Conservation (phyloP, 2,329 filamentous ascomycete species). For the Basipetospora chlamydospora region DNA sequence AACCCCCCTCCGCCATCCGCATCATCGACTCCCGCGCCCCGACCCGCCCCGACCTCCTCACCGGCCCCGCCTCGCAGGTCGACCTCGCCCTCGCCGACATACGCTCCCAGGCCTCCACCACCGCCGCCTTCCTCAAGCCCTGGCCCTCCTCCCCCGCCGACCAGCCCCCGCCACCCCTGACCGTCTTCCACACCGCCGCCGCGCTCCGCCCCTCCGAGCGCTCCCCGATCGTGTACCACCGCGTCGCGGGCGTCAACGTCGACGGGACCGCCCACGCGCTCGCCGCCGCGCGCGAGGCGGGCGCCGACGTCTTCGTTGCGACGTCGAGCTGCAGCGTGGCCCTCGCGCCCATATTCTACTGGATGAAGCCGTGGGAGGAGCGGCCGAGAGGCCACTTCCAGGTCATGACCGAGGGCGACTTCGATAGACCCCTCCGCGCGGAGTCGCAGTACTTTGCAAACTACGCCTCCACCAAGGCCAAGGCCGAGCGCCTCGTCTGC, state of each 20-base stretch:
- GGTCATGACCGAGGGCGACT: constrained; percentile 29
- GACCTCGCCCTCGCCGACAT: constrained; percentile 34
- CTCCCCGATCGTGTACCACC: constrained; percentile 26
- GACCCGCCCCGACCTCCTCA: constrained; percentile 24
- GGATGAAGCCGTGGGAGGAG: constrained; percentile 27
- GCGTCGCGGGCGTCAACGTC: constrained; percentile 33
- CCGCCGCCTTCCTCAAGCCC: constrained; percentile 28
- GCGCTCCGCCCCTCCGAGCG: constrained; percentile 37
- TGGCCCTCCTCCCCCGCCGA: constrained; percentile 27
- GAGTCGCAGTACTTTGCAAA: constrained; percentile 31
- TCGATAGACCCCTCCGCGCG: constrained; percentile 20
- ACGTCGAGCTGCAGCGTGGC: constrained; percentile 34
- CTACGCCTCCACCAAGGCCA: constrained; percentile 36
- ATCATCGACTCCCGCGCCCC: constrained; percentile 35
- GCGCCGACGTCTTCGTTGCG: constrained; percentile 34
- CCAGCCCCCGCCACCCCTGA: constrained; percentile 36
- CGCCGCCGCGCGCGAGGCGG: constrained; percentile 26
- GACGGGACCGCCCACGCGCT: constrained; percentile 33
- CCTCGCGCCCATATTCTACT: constrained; percentile 25
- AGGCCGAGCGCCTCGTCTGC: constrained; percentile 35
- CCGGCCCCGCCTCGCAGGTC: constrained; percentile 19
- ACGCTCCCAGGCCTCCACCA: constrained; percentile 26
- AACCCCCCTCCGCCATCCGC: constrained; percentile 33
- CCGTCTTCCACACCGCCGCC: constrained; percentile 43
- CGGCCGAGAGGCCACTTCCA: constrained; percentile 27